phyloP scores from a whole-genome alignment of 2,329 filamentous ascomycete species.

The Penicillium sp. region DNA sequence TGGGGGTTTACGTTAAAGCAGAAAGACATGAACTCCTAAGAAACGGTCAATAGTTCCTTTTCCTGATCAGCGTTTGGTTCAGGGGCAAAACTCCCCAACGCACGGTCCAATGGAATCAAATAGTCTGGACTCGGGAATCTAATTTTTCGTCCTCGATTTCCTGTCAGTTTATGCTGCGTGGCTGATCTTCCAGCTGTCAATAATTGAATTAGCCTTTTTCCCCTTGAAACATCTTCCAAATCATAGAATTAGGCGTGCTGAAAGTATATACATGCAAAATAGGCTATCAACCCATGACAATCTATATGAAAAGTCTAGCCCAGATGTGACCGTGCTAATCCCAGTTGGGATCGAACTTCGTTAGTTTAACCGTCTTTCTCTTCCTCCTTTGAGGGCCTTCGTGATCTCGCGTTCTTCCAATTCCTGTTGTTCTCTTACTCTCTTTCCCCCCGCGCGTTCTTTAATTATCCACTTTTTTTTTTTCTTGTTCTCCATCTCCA shows the following conservation, averaged over 20 bases:
- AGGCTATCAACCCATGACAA: too few species aligned
- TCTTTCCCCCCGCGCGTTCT: slow-evolving; percentile 8
- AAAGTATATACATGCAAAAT: not conserved
- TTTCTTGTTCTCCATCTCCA: not conserved
- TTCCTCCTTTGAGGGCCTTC: not conserved
- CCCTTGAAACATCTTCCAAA: not conserved
- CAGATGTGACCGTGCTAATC: slow-evolving; percentile 8
- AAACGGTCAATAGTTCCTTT: not conserved
- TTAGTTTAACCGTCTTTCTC: slow-evolving; percentile 2
- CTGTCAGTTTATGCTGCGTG: not conserved
- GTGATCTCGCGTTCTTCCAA: not conserved
- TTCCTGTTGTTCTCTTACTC: slow-evolving; percentile 1
- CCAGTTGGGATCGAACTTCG: slow-evolving; percentile 7
- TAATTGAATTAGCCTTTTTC: not conserved
- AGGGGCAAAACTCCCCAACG: not conserved
- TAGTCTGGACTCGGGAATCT: not conserved
- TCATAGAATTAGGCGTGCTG: not conserved
- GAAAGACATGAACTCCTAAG: not conserved
- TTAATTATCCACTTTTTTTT: not conserved
- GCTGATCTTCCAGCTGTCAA: not conserved
- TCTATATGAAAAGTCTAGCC: not conserved
- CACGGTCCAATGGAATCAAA: not conserved
- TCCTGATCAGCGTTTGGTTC: not conserved
- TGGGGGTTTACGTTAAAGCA: not conserved
- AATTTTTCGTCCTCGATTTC: too few species aligned